Conservation (phyloP, 176 grass and related monocot species). For the Calamus simplicifolius region DNA sequence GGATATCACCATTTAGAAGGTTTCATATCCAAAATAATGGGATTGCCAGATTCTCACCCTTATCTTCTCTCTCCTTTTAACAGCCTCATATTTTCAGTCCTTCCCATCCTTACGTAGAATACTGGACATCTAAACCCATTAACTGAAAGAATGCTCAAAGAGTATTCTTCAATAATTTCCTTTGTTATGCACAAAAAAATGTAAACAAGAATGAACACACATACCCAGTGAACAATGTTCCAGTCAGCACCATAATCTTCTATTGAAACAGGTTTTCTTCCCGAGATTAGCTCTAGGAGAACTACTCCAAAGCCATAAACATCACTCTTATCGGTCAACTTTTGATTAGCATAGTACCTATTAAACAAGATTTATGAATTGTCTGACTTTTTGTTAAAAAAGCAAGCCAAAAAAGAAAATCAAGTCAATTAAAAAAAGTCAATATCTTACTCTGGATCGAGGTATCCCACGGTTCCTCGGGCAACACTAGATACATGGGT, state of each 20-base stretch:
- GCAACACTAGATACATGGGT: slow-evolving; percentile 12
- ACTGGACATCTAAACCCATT: too few relatives aligned
- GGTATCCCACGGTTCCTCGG: slow-evolving; percentile 4
- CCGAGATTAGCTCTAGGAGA: slow-evolving; percentile 9
- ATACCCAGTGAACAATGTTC: slow-evolving; percentile 10
- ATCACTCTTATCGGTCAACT: slow-evolving; percentile 5
- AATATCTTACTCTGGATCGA: slow-evolving; percentile 8
- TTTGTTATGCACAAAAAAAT: neutral
- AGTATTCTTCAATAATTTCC: neutral
- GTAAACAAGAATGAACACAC: neutral
- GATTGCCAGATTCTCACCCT: too few relatives aligned
- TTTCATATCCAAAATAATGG: too few relatives aligned
- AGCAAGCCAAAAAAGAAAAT: neutral
- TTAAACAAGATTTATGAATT: neutral
- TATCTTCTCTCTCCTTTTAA: too few relatives aligned
- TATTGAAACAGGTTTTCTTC: slow-evolving; percentile 5
- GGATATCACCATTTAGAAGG: too few relatives aligned
- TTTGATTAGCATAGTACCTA: slow-evolving; percentile 7
- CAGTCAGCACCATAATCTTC: slow-evolving; percentile 11
- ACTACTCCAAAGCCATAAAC: slow-evolving; percentile 11
- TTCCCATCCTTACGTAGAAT: too few relatives aligned
- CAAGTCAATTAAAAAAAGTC: too few relatives aligned
- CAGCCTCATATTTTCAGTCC: too few relatives aligned
- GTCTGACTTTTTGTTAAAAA: neutral
- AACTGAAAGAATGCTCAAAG: too few relatives aligned